Evolutionary conservation across 208 protist species (phyloP).

Genomic region (Leishmania aethiopica): DNA sequence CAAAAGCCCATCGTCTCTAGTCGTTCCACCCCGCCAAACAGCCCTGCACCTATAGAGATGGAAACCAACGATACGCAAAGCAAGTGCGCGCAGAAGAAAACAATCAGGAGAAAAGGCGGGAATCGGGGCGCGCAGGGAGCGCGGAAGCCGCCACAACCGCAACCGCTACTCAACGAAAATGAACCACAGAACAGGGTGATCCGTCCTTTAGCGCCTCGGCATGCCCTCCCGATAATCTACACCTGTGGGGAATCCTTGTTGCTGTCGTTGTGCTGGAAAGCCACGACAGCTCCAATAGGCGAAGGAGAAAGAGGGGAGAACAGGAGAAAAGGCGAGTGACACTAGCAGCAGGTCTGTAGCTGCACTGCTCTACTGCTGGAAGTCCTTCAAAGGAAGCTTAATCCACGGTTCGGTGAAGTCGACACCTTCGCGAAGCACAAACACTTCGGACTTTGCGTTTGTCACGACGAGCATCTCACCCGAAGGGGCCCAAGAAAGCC

Average conservation of each 20-base stretch:
- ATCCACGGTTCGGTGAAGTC: conserved; percentile 85
- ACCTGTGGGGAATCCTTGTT: not conserved
- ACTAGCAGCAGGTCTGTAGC: not conserved
- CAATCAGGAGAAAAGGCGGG: not conserved
- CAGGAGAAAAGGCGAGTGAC: not conserved
- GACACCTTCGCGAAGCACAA: conserved; percentile 64
- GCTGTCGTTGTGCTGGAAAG: no score
- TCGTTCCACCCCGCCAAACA: not conserved
- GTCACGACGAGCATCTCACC: conserved; percentile 80
- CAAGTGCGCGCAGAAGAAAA: not conserved
- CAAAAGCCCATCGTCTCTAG: not conserved
- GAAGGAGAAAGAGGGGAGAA: not conserved
- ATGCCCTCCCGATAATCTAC: not conserved
- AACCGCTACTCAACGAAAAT: not conserved
- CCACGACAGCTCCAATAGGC: not conserved
- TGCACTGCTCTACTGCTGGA: conserved; percentile 33
- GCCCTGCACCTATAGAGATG: not conserved
- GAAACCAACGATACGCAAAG: not conserved
- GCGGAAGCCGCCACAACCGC: not conserved
- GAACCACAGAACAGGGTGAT: not conserved
- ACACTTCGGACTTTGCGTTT: conserved; percentile 65
- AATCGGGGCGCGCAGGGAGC: no score
- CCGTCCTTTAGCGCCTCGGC: not conserved
- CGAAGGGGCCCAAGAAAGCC: conserved; percentile 78
- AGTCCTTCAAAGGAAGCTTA: conserved; percentile 71